Conservation (phyloP, 495 filamentous ascomycete genomes). For the Penicillium desertorum region DNA sequence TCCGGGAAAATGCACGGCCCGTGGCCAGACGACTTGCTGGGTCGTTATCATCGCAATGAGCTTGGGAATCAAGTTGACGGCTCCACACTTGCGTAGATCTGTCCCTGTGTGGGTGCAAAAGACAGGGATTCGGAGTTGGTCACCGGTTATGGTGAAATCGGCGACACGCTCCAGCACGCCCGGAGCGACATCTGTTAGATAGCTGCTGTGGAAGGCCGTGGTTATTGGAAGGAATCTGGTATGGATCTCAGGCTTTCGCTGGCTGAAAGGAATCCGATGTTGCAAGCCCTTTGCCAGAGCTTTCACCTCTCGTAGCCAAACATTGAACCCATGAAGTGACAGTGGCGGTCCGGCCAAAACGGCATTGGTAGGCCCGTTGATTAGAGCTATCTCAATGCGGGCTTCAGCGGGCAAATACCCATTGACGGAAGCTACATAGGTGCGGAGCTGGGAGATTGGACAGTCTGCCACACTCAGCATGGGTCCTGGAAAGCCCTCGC, state of each 20-base stretch:
- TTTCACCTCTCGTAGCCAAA: conserved; percentile 91
- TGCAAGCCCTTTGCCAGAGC: conserved; percentile 96
- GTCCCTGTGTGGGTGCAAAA: conserved; percentile 85
- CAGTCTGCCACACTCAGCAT: background rate
- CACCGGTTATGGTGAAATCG: conserved; percentile 66
- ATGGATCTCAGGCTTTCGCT: conserved; percentile 91
- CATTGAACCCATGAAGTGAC: conserved; percentile 48
- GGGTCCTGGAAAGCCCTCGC: conserved; percentile 22
- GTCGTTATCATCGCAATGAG: conserved; percentile 91
- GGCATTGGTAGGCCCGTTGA: background rate
- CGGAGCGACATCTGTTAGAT: conserved; percentile 71
- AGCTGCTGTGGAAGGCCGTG: conserved; percentile 94
- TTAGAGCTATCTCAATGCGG: conserved; percentile 3
- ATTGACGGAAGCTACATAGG: background rate
- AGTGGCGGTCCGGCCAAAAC: conserved; percentile 33
- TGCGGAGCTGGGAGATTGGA: conserved; percentile 1
- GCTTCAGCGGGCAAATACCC: background rate
- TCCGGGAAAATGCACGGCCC: conserved; percentile 59
- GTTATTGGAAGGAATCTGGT: conserved; percentile 97
- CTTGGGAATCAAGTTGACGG: conserved; percentile 69
- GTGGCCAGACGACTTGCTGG: conserved; percentile 87
- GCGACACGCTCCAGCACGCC: conserved; percentile 83
- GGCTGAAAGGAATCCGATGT: conserved; percentile 86
- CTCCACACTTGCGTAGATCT: conserved; percentile 65
- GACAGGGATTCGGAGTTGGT: conserved; percentile 72